phyloP scores from a whole-genome alignment of 768 basidiomycete species.

The Flagelloscypha sp. region DNA sequence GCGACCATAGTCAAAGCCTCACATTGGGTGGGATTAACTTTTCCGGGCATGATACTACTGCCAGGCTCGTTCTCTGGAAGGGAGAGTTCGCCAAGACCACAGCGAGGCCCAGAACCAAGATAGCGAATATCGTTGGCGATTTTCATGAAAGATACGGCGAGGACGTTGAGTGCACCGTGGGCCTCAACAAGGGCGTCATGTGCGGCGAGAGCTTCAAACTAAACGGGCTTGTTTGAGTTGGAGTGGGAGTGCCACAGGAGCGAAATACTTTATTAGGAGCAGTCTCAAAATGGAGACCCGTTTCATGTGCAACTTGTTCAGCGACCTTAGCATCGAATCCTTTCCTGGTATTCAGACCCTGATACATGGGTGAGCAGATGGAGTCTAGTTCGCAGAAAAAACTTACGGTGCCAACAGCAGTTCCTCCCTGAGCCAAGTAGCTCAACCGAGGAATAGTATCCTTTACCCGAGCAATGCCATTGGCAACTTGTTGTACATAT shows the following conservation, averaged over 20 bases:
- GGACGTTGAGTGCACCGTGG: slow-evolving; percentile 90
- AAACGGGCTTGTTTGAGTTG: slow-evolving; percentile 4
- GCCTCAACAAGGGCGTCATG: slow-evolving; percentile 98
- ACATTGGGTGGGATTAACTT: slow-evolving; percentile 99
- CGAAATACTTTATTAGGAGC: slow-evolving; percentile 86
- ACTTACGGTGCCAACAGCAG: slow-evolving; percentile 93
- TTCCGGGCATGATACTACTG: slow-evolving; percentile 99
- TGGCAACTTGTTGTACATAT: slow-evolving; percentile 90
- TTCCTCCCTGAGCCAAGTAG: slow-evolving; percentile 92
- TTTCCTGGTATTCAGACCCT: slow-evolving; percentile 95
- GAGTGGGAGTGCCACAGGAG: background rate
- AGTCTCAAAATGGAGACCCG: slow-evolving; percentile 87
- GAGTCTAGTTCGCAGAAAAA: background rate
- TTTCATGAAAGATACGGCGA: slow-evolving; percentile 98
- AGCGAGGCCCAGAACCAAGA: slow-evolving; percentile 95
- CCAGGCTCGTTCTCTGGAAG: slow-evolving; percentile 99
- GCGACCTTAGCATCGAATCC: slow-evolving; percentile 97
- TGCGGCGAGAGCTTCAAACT: slow-evolving; percentile 98
- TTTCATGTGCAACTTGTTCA: slow-evolving; percentile 81
- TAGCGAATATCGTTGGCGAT: slow-evolving; percentile 99
- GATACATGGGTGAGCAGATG: slow-evolving; percentile 1
- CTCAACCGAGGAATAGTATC: slow-evolving; percentile 78
- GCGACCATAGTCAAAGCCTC: slow-evolving; percentile 99
- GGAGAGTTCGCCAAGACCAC: slow-evolving; percentile 90
- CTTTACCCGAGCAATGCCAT: slow-evolving; percentile 81